phyloP scores from a whole-genome alignment of 2,329 filamentous ascomycete genomes.

The Clarireedia monteithiana region DNA sequence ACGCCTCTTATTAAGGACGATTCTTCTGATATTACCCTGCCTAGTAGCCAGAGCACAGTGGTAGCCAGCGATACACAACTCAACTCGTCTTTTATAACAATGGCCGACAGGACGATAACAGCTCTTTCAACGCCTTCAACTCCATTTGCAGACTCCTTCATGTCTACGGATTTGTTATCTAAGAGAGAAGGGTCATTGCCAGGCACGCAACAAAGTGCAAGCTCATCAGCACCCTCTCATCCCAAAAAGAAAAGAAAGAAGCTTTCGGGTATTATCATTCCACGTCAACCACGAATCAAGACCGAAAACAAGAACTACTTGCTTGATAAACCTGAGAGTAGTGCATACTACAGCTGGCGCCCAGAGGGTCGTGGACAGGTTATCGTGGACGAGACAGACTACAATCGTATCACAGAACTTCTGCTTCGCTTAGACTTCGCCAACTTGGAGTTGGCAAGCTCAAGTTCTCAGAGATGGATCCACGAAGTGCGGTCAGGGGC shows the following conservation, averaged over 20 bases:
- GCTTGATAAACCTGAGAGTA: conserved; percentile 42
- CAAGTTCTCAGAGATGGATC: conserved; percentile 64
- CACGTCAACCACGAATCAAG: conserved; percentile 59
- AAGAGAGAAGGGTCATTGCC: conserved; percentile 1
- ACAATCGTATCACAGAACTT: conserved; percentile 60
- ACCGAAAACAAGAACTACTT: conserved; percentile 45
- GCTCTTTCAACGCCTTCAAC: conserved; percentile 22
- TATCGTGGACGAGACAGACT: conserved; percentile 55
- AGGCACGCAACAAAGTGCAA: conserved; percentile 7
- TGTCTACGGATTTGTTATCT: conserved; percentile 10
- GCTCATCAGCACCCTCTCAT: conserved; percentile 4
- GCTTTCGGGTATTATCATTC: conserved; percentile 51
- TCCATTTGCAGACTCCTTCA: conserved; percentile 17
- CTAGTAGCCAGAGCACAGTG: conserved; percentile 16
- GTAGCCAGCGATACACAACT: conserved; percentile 10
- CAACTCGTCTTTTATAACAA: conserved; percentile 4
- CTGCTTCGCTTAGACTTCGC: conserved; percentile 69
- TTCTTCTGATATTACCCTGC: conserved; percentile 8
- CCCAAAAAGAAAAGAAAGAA: conserved; percentile 40
- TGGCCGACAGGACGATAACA: not conserved
- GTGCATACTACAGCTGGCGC: conserved; percentile 61
- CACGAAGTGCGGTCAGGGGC: conserved; percentile 50
- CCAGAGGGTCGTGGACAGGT: conserved; percentile 52
- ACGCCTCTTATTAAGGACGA: conserved; percentile 22
- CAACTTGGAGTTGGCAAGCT: conserved; percentile 51